These are phyloP conservation scores for Abelmoschus esculentus DNA, from an alignment of 345 rosid genomes.

Conservation along the genomic window DNA sequence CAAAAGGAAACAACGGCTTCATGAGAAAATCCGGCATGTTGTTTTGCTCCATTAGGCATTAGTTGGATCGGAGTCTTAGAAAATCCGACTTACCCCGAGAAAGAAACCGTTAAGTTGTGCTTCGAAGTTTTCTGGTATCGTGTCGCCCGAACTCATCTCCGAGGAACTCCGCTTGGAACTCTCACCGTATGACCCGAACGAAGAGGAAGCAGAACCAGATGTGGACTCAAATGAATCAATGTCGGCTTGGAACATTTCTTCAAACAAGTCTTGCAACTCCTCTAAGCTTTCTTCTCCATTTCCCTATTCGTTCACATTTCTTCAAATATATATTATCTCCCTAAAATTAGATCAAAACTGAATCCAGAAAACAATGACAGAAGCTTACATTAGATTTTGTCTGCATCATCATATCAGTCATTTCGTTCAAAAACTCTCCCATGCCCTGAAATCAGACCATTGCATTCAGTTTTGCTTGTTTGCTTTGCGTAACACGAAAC, in stretches of 20 bases:
- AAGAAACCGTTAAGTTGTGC: slow-evolving; percentile 38
- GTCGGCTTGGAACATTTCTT: slow-evolving; percentile 69
- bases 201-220: slow-evolving; percentile 28
- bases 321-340: too few species aligned
- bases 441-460: slow-evolving; percentile 48
- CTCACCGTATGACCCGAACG: slow-evolving; percentile 31
- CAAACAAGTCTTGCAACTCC: slow-evolving; percentile 61
- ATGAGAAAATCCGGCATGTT: not conserved
- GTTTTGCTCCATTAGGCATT: not conserved
- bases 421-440: slow-evolving; percentile 85
- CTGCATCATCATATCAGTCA: slow-evolving; percentile 81
- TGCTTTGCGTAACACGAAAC: too few species aligned
- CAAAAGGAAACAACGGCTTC: not conserved
- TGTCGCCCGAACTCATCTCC: slow-evolving; percentile 27
- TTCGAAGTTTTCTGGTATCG: slow-evolving; percentile 20
- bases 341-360: not conserved
- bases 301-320: slow-evolving; percentile 35
- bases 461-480: not conserved
- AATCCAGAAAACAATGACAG: not conserved
- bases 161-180: slow-evolving; percentile 34
- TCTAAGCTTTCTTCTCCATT: slow-evolving; percentile 58
- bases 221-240: slow-evolving; percentile 26
- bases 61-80: not conserved
- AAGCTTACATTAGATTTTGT: slow-evolving; percentile 51
- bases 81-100: slow-evolving; percentile 49